Evolutionary conservation across 2,329 filamentous ascomycete genomes (phyloP).

Genomic region (Lachnellula arida): DNA sequence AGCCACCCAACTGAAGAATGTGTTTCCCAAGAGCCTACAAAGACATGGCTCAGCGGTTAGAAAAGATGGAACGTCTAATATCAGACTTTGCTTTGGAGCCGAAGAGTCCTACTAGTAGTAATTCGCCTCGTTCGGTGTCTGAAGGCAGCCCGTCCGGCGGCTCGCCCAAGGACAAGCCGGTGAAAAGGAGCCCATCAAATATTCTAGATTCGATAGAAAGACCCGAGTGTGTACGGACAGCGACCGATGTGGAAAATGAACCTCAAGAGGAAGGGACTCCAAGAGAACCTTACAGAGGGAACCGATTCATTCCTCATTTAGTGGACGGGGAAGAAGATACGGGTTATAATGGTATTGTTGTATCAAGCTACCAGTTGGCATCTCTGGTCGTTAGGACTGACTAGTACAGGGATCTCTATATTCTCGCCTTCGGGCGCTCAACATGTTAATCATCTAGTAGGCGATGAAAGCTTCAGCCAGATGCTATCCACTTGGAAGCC

Average conservation of each 20-base stretch:
- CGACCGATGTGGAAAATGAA: neutral
- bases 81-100: conserved; percentile 8
- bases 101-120: conserved; percentile 1
- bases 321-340: neutral
- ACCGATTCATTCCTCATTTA: neutral
- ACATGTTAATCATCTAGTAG: conserved; percentile 12
- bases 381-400: neutral
- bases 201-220: conserved; percentile 3
- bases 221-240: conserved; percentile 4
- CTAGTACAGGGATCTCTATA: conserved; percentile 8
- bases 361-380: no score
- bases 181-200: neutral
- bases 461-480: conserved; percentile 12
- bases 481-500: conserved; percentile 5
- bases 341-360: neutral
- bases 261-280: neutral
- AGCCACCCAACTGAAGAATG: neutral
- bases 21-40: conserved; percentile 9
- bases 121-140: conserved; percentile 5
- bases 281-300: neutral
- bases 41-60: conserved; percentile 15
- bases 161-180: neutral
- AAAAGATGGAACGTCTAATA: conserved; percentile 16
- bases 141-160: conserved; percentile 1
- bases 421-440: conserved; percentile 11